Conservation (phyloP, 352 stramenopile species). For the Phytophthora crassamura region DNA sequence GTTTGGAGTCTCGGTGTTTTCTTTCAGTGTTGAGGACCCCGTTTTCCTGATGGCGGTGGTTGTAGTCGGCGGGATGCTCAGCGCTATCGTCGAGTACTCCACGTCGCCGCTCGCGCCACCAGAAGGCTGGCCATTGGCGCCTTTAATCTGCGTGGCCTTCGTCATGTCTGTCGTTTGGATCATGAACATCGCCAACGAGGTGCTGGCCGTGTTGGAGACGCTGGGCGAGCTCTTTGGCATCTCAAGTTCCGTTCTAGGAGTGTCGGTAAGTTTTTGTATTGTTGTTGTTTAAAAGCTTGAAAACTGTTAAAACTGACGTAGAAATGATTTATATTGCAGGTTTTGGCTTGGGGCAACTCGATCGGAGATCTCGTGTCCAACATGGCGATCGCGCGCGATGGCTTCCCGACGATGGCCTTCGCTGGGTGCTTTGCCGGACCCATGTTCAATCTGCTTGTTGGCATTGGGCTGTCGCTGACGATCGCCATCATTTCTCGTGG, state of each 20-base stretch:
- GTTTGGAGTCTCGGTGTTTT: conserved; percentile 60
- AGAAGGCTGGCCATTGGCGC: conserved; percentile 49
- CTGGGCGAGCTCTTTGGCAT: conserved; percentile 79
- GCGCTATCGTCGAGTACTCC: conserved; percentile 50
- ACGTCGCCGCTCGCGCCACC: conserved; percentile 57
- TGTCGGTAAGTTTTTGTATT: conserved; percentile 62
- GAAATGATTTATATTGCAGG: conserved; percentile 39
- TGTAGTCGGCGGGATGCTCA: conserved; percentile 51
- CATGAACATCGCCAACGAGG: conserved; percentile 86
- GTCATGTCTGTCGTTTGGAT: conserved; percentile 90
- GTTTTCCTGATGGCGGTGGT: conserved; percentile 56
- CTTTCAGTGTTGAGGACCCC: conserved; percentile 51
- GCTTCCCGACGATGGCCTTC: conserved; percentile 86
- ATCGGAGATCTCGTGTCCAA: conserved; percentile 84
- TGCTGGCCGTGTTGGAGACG: conserved; percentile 75
- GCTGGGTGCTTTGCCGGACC: conserved; percentile 82
- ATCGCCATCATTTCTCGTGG: conserved; percentile 64
- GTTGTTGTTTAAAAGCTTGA: not conserved
- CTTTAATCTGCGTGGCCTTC: conserved; percentile 78
- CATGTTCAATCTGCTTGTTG: conserved; percentile 84
- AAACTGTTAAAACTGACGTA: conserved; percentile 13
- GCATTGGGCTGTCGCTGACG: conserved; percentile 71
- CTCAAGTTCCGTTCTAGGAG: conserved; percentile 75
- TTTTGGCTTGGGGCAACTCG: conserved; percentile 83
- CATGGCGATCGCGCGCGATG: conserved; percentile 78